A percentile compares a stretch with the other conserved stretches of the same genome.
These are phyloP conservation scores for Talaromyces piceae DNA, from an alignment of 2,329 filamentous ascomycete species.

Conservation along the genomic window DNA sequence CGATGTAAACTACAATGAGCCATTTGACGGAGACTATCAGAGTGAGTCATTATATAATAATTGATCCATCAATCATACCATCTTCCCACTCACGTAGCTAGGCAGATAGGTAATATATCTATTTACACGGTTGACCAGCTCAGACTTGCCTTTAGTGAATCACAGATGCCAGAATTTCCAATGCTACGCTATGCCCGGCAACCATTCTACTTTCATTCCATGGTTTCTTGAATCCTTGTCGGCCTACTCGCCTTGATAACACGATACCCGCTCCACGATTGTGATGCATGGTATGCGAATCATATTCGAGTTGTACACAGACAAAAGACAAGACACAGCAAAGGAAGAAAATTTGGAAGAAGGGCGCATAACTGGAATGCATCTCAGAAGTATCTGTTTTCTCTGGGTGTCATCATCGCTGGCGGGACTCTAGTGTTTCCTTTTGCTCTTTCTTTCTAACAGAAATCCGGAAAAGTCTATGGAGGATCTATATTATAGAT, in stretches of 20 bases:
- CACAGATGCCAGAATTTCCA: slow-evolving; percentile 10
- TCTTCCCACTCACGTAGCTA: too few relatives aligned
- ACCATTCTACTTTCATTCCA: background rate
- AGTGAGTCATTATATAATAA: too few relatives aligned
- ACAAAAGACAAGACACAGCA: background rate
- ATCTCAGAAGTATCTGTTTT: slow-evolving; percentile 38
- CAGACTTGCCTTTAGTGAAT: slow-evolving; percentile 30
- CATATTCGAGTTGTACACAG: background rate
- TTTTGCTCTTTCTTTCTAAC: background rate
- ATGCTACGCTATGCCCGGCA: background rate
- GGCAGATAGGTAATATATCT: background rate
- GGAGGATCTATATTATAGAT: slow-evolving; percentile 26
- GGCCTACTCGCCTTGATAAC: background rate
- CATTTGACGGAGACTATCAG: too few relatives aligned
- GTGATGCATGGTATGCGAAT: slow-evolving; percentile 6
- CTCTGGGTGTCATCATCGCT: slow-evolving; percentile 34
- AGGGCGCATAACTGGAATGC: background rate
- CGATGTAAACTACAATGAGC: too few relatives aligned
- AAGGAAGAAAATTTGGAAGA: background rate
- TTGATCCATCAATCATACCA: too few relatives aligned
- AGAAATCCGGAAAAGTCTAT: background rate
- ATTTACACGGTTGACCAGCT: slow-evolving; percentile 15
- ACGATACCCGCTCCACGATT: slow-evolving; percentile 6
- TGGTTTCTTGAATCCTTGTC: background rate
- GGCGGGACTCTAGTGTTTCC: slow-evolving; percentile 5